These are phyloP conservation scores for Prunus mira DNA, from an alignment of 306 rosid genomes.

Conservation along the genomic window DNA sequence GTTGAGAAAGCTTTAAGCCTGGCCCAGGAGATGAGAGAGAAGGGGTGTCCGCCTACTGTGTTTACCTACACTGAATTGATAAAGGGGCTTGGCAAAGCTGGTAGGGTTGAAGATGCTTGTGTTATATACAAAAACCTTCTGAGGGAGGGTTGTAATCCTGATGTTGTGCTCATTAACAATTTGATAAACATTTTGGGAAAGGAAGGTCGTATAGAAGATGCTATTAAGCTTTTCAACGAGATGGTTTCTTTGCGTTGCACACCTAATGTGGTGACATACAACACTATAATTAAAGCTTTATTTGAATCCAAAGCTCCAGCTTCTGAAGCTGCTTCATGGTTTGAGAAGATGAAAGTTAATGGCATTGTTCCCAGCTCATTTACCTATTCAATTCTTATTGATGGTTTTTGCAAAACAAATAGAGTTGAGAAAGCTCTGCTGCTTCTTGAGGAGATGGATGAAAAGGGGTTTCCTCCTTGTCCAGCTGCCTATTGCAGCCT, in stretches of 20 bases:
- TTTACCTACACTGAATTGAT: slow-evolving; percentile 80
- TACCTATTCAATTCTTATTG: slow-evolving; percentile 88
- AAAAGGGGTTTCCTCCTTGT: slow-evolving; percentile 90
- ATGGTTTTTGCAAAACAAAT: slow-evolving; percentile 87
- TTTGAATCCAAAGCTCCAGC: slow-evolving; percentile 68
- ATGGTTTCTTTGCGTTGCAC: slow-evolving; percentile 55
- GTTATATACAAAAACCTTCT: slow-evolving; percentile 48
- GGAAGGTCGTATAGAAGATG: slow-evolving; percentile 60
- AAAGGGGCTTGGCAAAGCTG: slow-evolving; percentile 82
- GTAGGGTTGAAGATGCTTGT: slow-evolving; percentile 76
- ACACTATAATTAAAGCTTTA: slow-evolving; percentile 67
- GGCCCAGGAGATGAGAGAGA: slow-evolving; percentile 66
- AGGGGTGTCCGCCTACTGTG: slow-evolving; percentile 67
- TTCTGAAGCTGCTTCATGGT: slow-evolving; percentile 65
- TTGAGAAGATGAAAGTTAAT: slow-evolving; percentile 77
- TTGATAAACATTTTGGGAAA: slow-evolving; percentile 77
- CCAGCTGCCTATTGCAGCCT: slow-evolving; percentile 97
- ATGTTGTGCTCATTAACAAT: slow-evolving; percentile 77
- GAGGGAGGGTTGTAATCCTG: slow-evolving; percentile 72
- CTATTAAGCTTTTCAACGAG: slow-evolving; percentile 55
- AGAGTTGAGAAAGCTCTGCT: slow-evolving; percentile 80
- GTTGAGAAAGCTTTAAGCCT: slow-evolving; percentile 64
- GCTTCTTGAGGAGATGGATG: slow-evolving; percentile 99
- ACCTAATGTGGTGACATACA: slow-evolving; percentile 82
- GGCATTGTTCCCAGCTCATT: slow-evolving; percentile 72